Base-by-base conservation (phyloP, 306 rosid species). In the Ziziphus jujuba region DNA sequence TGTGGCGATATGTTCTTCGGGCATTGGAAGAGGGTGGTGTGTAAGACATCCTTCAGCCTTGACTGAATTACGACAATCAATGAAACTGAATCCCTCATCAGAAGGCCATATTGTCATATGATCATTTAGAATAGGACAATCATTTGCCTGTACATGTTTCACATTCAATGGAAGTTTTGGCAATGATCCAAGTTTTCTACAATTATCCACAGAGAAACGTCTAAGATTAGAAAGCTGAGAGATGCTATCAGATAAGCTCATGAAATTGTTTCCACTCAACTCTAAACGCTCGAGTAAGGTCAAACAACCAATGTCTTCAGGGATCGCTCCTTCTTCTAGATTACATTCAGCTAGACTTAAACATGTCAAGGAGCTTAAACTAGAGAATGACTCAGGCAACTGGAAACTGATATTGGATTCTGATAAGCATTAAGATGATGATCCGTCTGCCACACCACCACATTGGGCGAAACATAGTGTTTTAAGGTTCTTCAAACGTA, bases 111-210 rank as follows among this genome's bases (percentile, higher is more conserved):
- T 14, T 17, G 19, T 58, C 40, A 40, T 3, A 2, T 20, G 19
- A 31, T 40, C 33, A 62, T 62, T 48, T 43, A 64, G 40, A 8
- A n/a, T 20, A 20, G 60, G 38, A 34, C 71, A 72, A 34, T 56
- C 59, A 67, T 51, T n/a, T 1, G 77, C 66, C 1, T 43, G 7
- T 9, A 72, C 59, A 11, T 19, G 4, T 13, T 31, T 33, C 21
- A 72, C 11, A 34, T 65, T 20, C 9, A 22, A 33, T 0, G 77
- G 77, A n/a, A 65, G 66, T 19, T 31, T 72, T n/a, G 77, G 77
- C 44, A 72, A 44, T 5, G 58, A 72, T 61, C 14, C 8, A 59
- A 72, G 77, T 28, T 20, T 64, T 40, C 25, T 56, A 33, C 77
- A 72, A 6, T 35, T 16, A 31, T 28, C 40, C 59, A 72, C 33